Percentiles rank a stretch among this genome's conserved stretches.
These are phyloP conservation scores for Lenwebbia sp. DNA, from an alignment of 345 rosid species.

Conservation along the genomic window DNA sequence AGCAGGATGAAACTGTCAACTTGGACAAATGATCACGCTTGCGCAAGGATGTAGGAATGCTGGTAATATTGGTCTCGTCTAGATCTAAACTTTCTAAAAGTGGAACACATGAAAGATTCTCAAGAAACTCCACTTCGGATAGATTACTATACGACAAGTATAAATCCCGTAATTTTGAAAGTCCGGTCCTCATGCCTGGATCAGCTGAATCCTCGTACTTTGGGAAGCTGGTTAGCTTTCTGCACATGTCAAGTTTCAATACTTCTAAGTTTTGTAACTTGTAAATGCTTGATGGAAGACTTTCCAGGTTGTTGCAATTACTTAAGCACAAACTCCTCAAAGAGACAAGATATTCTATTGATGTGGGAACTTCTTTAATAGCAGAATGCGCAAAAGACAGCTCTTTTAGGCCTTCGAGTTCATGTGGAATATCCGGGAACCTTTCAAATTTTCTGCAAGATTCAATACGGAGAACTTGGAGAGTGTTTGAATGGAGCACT, in stretches of 20 bases:
- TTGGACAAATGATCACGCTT: accelerated
- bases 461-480: accelerated
- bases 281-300: background rate
- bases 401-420: background rate
- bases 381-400: accelerated
- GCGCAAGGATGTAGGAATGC: background rate
- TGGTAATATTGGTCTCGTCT: accelerated
- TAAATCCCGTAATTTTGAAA: accelerated
- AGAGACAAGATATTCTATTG: background rate
- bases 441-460: background rate
- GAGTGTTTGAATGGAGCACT: background rate
- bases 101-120: background rate
- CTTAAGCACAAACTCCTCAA: accelerated
- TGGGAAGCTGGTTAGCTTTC: background rate
- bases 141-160: accelerated
- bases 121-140: background rate
- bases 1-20: accelerated
- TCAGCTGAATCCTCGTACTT: background rate
- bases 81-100: accelerated
- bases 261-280: background rate
- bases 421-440: background rate
- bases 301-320: background rate
- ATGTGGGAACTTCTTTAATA: background rate
- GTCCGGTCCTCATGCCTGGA: background rate
- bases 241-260: background rate